Evolutionary conservation across 2,329 filamentous ascomycete genomes (phyloP).

Genomic region (Ceratocystis harringtonii): DNA sequence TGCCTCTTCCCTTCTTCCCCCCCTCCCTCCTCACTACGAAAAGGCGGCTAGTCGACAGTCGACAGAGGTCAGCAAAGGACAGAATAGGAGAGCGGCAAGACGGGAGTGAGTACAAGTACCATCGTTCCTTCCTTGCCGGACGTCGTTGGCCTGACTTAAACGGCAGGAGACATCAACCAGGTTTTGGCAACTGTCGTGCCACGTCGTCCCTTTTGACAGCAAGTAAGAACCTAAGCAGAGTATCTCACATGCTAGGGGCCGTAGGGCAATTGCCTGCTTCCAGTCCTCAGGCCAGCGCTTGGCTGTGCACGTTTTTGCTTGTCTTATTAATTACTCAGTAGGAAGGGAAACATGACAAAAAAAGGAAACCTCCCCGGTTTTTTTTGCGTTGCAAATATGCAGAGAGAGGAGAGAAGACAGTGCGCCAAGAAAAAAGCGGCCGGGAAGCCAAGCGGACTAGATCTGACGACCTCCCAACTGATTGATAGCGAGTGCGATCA

Average conservation of each 20-base stretch:
- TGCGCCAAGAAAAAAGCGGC: slow-evolving; percentile 2
- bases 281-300: neutral
- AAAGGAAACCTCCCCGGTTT: neutral
- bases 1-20: neutral
- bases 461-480: slow-evolving; percentile 4
- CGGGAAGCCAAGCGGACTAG: neutral
- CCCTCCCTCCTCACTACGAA: no score
- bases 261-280: neutral
- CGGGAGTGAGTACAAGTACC: neutral
- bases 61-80: neutral
- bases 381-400: neutral
- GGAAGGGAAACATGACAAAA: neutral
- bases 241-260: neutral
- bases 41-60: no score
- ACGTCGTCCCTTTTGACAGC: neutral
- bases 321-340: neutral
- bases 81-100: neutral
- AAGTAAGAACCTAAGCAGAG: neutral
- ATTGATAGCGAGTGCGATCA: slow-evolving; percentile 2
- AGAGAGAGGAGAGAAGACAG: neutral
- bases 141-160: neutral
- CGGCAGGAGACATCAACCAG: neutral
- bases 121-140: neutral
- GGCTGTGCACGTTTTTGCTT: neutral
- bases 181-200: neutral